Evolutionary conservation across 805 yeast genomes (phyloP).

Genomic region (Suhomyces canberraensis): DNA sequence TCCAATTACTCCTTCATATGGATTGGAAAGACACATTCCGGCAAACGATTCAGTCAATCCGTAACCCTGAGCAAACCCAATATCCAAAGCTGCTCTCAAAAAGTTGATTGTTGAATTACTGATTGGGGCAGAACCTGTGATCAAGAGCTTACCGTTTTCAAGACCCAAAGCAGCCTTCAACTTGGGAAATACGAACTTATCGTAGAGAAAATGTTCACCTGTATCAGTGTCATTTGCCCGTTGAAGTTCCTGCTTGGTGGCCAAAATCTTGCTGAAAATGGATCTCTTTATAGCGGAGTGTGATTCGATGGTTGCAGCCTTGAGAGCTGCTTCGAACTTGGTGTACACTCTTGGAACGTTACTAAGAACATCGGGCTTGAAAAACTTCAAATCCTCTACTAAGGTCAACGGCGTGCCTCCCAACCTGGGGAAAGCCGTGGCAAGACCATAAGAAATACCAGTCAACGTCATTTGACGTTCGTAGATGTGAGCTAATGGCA

Average conservation of each 20-base stretch:
- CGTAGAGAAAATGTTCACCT: conserved; percentile 17
- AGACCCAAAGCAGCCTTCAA: conserved; percentile 31
- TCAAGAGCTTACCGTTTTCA: conserved; percentile 22
- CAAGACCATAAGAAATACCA: conserved; percentile 23
- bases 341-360: conserved; percentile 27
- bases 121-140: conserved; percentile 28
- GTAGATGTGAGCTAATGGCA: conserved; percentile 39
- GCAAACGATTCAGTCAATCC: conserved; percentile 33
- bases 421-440: conserved; percentile 21
- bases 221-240: conserved; percentile 13
- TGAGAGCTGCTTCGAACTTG: conserved; percentile 24
- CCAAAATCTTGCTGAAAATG: conserved; percentile 16
- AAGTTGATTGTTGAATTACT: conserved; percentile 19
- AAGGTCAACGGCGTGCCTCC: conserved; percentile 22
- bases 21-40: conserved; percentile 16
- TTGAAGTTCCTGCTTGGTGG: conserved; percentile 16
- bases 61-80: conserved; percentile 31
- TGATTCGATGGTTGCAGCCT: conserved; percentile 20
- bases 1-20: conserved; percentile 20
- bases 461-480: conserved; percentile 27
- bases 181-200: conserved; percentile 25
- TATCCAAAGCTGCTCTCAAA: conserved; percentile 22
- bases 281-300: conserved; percentile 15
- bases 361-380: conserved; percentile 22
- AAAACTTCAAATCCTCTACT: conserved; percentile 22